Evolutionary conservation across 306 rosid species (phyloP).

Genomic region (Hylodesmum podocarpum): DNA sequence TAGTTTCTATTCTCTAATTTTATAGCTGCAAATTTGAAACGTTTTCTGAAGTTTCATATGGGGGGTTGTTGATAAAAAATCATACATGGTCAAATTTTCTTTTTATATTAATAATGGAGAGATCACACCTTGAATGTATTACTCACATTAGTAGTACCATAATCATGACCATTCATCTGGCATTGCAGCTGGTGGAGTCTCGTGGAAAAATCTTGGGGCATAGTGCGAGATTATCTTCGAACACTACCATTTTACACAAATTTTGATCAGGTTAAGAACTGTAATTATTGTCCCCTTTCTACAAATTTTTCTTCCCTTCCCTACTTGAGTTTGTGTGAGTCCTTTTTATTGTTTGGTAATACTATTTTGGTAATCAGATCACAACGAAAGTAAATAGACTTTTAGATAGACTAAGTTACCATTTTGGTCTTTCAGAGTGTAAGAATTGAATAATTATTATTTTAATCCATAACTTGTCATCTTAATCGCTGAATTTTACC

Average conservation of each 20-base stretch:
- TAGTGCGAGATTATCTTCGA: neutral
- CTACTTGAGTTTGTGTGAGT: neutral
- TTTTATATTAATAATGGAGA: neutral
- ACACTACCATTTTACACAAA: neutral
- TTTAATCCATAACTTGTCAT: too few species aligned
- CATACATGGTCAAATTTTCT: neutral
- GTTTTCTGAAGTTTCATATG: neutral
- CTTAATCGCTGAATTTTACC: too few species aligned
- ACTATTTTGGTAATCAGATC: neutral
- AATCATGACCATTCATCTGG: neutral
- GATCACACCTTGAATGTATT: neutral
- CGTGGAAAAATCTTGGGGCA: neutral
- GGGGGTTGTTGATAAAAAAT: neutral
- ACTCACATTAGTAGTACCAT: neutral
- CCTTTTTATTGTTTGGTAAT: neutral
- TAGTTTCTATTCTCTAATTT: neutral
- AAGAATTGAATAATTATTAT: too few species aligned
- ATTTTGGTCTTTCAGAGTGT: too few species aligned
- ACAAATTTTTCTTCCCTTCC: neutral
- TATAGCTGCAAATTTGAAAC: neutral
- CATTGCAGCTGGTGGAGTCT: conserved; percentile 5
- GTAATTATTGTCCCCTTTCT: neutral
- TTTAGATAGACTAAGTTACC: too few species aligned
- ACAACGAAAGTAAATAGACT: neutral
- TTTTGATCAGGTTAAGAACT: conserved; percentile 1